A percentile compares a stretch with the other conserved stretches of the same genome.
Conservation (phyloP, 1,284 basidiomycete species). For the Microbotryum silenes-acaulis region DNA sequence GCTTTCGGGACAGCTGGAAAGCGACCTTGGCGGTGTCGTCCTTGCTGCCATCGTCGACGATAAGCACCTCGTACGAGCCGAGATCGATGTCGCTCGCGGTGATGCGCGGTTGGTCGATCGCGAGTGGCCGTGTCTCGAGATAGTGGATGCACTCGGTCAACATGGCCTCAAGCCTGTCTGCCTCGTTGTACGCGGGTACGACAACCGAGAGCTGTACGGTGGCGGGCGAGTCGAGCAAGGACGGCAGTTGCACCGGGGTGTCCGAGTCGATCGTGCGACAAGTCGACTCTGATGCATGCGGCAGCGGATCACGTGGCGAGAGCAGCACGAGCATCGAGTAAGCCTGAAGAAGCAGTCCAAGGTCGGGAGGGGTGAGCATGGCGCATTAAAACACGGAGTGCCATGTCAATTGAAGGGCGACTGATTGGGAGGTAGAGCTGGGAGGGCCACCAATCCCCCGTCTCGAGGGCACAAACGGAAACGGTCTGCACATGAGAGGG, state of each 20-base stretch:
- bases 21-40: slow-evolving; percentile 65
- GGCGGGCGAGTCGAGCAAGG: slow-evolving; percentile 40
- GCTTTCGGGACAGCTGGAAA: slow-evolving; percentile 55
- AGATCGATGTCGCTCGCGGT: slow-evolving; percentile 10
- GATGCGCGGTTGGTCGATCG: slow-evolving; percentile 12
- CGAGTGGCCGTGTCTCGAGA: slow-evolving; percentile 49
- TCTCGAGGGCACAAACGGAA: too few relatives aligned
- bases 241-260: slow-evolving; percentile 5
- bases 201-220: slow-evolving; percentile 57
- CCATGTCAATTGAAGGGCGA: too few relatives aligned
- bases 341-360: slow-evolving; percentile 8
- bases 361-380: too few relatives aligned
- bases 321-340: slow-evolving; percentile 17
- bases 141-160: slow-evolving; percentile 57
- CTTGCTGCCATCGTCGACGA: slow-evolving; percentile 80
- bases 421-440: too few relatives aligned
- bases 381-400: too few relatives aligned
- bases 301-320: slow-evolving; percentile 7
- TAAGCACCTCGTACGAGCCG: slow-evolving; percentile 59
- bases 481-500: not conserved
- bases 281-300: slow-evolving; percentile 14
- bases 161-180: slow-evolving; percentile 69
- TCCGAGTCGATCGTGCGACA: slow-evolving; percentile 9
- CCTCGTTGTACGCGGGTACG: slow-evolving; percentile 87
- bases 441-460: too few relatives aligned